phyloP scores from a whole-genome alignment of 1,284 basidiomycete genomes.

The Laetiporus sulphureus region DNA sequence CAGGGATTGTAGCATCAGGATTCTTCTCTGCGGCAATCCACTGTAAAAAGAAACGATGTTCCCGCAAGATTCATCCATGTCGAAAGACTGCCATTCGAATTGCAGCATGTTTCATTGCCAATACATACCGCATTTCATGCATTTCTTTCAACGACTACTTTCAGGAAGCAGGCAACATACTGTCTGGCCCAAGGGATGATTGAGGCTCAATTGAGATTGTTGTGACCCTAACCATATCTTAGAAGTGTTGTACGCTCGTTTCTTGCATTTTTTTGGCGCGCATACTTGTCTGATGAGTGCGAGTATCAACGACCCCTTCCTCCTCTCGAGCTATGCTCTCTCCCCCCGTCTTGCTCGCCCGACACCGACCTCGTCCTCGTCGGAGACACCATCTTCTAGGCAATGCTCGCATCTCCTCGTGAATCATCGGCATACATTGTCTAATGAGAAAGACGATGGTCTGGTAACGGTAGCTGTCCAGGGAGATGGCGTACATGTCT shows the following conservation, averaged over 20 bases:
- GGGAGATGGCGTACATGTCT: conserved; percentile 63
- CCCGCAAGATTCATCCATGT: too few species aligned
- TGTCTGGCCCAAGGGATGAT: too few species aligned
- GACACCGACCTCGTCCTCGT: conserved; percentile 12
- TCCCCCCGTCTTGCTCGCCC: conserved; percentile 16
- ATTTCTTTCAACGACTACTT: too few species aligned
- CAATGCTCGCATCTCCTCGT: conserved; percentile 30
- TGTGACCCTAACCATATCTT: conserved; percentile 22
- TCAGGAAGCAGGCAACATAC: too few species aligned
- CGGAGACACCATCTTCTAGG: conserved; percentile 14
- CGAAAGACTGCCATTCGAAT: too few species aligned
- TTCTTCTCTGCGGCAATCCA: too few species aligned
- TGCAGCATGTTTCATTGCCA: too few species aligned
- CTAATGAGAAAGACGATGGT: conserved; percentile 33
- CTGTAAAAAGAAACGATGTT: too few species aligned
- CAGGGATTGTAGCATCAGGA: too few species aligned
- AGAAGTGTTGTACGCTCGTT: conserved; percentile 9
- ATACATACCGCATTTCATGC: too few species aligned
- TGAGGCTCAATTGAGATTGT: too few species aligned
- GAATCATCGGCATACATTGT: conserved; percentile 30
- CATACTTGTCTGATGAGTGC: conserved; percentile 32
- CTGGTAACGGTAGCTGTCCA: conserved; percentile 61
- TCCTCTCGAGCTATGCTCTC: conserved; percentile 44
- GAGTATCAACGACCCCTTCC: conserved; percentile 52
- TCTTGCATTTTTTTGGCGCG: conserved; percentile 13